Base-by-base conservation (phyloP, 305 asterid genomes). In the Stenogyne calaminthoides region DNA sequence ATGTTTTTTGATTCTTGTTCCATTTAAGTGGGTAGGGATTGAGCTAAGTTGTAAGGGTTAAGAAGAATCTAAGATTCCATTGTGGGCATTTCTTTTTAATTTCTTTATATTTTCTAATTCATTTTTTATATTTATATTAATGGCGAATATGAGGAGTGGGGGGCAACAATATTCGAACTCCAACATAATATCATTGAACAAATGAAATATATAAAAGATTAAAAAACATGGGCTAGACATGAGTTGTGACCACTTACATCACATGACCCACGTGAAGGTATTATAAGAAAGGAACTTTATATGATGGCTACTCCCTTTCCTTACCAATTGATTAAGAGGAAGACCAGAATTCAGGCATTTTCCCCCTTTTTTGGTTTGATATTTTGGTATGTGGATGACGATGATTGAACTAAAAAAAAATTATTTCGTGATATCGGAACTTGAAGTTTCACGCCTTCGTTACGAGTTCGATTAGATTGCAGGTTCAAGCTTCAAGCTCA, bases 181-280 rank as follows among this genome's bases (percentile, higher is more conserved):
- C n/a, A n/a, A 54, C 18, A 79, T 47, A 6, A 27, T 74, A 71
- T 39, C 57, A 70, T 54, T 15, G 40, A 65, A 39, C 49, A 67
- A 55, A 61, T 73, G 71, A 68, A 47, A 58, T 65, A 58, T 65
- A 58, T 71, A 18, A 4, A n/a, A n/a, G n/a, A n/a, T n/a, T n/a
- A 9, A 25, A 9, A 40, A 10, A 37, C 16, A 64, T 40, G 44
- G 11, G 10, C 37, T 29, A 1, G n/a, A 12, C 5, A 7, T 14
- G 4, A 39, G 36, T 10, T 18, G 83, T 75, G 85, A 73, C 81
- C 77, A 78, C 79, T 70, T 75, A 61, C 9, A 63, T 77, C 85
- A 76, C 82, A 74, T 77, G 80, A 56, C 74, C 75, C 76, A 72
- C 83, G 80, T 79, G 83, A 79, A 68, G 79, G 76, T 72, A 42